Base-by-base conservation (phyloP, 306 rosid genomes). In the Carpinus fangiana region DNA sequence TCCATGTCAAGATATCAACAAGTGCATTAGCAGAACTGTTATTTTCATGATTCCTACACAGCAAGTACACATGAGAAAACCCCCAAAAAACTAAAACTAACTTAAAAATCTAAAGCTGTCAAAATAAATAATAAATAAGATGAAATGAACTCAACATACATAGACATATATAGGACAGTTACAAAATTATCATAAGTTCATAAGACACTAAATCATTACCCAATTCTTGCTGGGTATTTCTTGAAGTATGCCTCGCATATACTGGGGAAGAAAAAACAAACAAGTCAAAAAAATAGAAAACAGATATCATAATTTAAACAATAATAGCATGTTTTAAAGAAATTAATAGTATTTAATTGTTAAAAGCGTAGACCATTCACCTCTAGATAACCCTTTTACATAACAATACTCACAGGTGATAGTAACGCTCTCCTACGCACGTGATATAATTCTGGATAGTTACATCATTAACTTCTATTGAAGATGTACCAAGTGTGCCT, bases 221-320 rank as follows among this genome's bases (percentile, higher is more conserved):
- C 93, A 75, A 92, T 94, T 87, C 90, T 90, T 50, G 81, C 81
- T 47, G 98, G 92, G 89, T 89, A 84, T 82, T 95, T 95, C 88
- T 87, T 92, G 83, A 90, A 92, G 86, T 95, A 94, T 34, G 98
- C 98, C 90, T 95, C 98, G 4, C 98, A 90, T 79, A 95, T 92
- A 71, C 98, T 92, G 93, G 59, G 72, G 77, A 75, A 73, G 20
- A 76, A 69, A 61, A 57, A 73, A 79, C 73, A 38, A n/a, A 70
- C 23, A 8, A 53, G 78, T 75, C 79, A 80, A 43, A 48, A 64
- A 41, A 73, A 75, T 53, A 73, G 23, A 64, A 78, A 52, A 46
- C 56, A n/a, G 43, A 60, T 18, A 51, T 31, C 45, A 71, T 68
- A 70, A 36, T 60, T 62, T 38, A 68, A 41, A 66, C 41, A 34